phyloP scores from a whole-genome alignment of 345 rosid species.

The Hibiscus mutabilis region DNA sequence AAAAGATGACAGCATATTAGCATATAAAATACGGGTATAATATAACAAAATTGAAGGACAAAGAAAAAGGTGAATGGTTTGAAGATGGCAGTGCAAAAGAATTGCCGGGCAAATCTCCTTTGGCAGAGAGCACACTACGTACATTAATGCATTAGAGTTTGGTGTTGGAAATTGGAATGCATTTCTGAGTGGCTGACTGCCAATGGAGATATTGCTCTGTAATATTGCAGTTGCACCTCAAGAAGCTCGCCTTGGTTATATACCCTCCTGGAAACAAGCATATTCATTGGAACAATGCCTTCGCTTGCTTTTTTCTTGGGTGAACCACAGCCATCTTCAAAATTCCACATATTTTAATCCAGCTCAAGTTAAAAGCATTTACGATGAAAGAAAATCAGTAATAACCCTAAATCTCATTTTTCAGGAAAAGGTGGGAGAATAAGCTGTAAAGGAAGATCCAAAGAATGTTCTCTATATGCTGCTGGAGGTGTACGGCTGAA shows the following conservation, averaged over 20 bases:
- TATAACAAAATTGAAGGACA: background rate
- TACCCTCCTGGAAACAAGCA: constrained; percentile 19
- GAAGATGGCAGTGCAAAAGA: constrained; percentile 21
- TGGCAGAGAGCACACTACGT: constrained; percentile 26
- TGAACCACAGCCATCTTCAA: background rate
- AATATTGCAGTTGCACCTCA: constrained; percentile 23
- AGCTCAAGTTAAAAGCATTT: no score
- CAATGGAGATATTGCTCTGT: constrained; percentile 37
- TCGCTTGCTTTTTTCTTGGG: background rate
- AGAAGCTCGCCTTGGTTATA: constrained; percentile 16
- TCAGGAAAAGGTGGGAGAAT: background rate
- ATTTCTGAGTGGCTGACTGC: constrained; percentile 22
- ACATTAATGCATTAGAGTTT: background rate
- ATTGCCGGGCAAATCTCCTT: constrained; percentile 54
- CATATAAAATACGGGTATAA: no score
- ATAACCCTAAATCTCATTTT: background rate
- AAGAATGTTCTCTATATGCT: constrained; percentile 15
- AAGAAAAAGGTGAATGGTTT: no score
- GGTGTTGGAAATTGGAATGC: background rate
- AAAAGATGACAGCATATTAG: no score
- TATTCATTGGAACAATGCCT: constrained; percentile 35
- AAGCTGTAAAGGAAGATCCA: constrained; percentile 18
- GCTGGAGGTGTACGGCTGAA: background rate
- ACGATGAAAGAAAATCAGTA: background rate
- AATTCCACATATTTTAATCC: background rate